Percentiles rank a stretch among this genome's conserved stretches.
These are phyloP conservation scores for Globisporangium echinulatum DNA, from an alignment of 352 stramenopile species.

Conservation along the genomic window DNA sequence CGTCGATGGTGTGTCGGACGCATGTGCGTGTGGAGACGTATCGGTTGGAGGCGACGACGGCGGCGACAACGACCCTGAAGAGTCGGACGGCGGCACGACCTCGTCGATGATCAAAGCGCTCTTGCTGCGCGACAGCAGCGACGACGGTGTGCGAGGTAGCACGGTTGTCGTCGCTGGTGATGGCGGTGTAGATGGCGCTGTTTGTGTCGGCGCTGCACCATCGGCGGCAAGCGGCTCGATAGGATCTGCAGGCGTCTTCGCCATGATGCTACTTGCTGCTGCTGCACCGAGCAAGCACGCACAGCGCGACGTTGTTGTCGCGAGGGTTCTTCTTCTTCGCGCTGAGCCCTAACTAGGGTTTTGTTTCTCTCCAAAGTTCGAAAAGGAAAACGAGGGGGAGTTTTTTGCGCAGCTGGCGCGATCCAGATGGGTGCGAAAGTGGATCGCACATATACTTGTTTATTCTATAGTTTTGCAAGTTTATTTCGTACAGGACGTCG, in stretches of 20 bases:
- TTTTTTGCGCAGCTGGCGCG: neutral
- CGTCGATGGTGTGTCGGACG: neutral
- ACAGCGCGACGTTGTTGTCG: too few species aligned
- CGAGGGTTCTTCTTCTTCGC: neutral
- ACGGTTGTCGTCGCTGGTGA: too few species aligned
- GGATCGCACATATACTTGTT: neutral
- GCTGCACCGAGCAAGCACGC: neutral
- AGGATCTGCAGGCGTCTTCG: neutral
- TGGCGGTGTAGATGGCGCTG: neutral
- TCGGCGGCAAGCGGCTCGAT: too few species aligned
- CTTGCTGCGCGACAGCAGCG: neutral
- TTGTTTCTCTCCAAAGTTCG: neutral
- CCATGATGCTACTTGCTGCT: neutral
- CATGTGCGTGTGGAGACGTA: neutral
- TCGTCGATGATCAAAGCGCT: conserved; percentile 3
- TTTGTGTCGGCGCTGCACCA: too few species aligned
- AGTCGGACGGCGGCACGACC: conserved; percentile 8
- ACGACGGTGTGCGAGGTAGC: too few species aligned
- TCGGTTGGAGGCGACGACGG: neutral
- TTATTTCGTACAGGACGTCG: neutral
- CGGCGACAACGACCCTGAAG: neutral
- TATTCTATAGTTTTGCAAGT: neutral
- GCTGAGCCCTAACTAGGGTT: conserved; percentile 10
- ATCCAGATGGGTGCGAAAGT: neutral
- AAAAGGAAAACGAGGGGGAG: neutral